Evolutionary conservation across 495 filamentous ascomycete genomes (phyloP).

Genomic region (Thozetella sp.): DNA sequence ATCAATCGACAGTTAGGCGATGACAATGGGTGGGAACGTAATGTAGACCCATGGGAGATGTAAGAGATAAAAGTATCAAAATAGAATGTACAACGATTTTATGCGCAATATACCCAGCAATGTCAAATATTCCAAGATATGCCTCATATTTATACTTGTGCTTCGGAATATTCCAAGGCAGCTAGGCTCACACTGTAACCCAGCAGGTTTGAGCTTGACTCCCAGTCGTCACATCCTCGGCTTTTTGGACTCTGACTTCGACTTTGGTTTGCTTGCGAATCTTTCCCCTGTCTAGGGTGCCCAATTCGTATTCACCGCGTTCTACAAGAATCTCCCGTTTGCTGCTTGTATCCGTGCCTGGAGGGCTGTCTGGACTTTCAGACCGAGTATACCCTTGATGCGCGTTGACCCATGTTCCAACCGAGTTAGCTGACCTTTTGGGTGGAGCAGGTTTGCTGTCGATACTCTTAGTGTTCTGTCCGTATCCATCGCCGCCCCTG

Average conservation of each 20-base stretch:
- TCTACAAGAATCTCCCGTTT: background rate
- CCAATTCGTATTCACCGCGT: background rate
- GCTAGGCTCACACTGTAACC: background rate
- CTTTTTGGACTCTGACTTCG: background rate
- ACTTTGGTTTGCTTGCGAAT: background rate
- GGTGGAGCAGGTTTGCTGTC: background rate
- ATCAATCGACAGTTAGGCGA: no score
- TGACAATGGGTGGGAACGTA: no score
- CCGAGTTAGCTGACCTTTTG: background rate
- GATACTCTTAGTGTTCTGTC: background rate
- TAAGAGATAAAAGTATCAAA: no score
- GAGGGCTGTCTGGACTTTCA: background rate
- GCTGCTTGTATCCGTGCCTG: background rate
- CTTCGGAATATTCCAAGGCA: no score
- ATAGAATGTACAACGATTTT: no score
- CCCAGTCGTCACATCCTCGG: background rate
- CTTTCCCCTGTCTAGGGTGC: background rate
- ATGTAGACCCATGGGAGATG: no score
- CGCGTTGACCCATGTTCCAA: background rate
- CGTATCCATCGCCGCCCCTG: background rate
- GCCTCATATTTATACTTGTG: no score
- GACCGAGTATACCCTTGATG: background rate
- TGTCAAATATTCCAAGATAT: no score
- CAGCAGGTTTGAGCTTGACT: background rate
- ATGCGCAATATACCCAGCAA: no score